Conservation (phyloP, 78 protist species). For the Creolimax fragrantissima region DNA sequence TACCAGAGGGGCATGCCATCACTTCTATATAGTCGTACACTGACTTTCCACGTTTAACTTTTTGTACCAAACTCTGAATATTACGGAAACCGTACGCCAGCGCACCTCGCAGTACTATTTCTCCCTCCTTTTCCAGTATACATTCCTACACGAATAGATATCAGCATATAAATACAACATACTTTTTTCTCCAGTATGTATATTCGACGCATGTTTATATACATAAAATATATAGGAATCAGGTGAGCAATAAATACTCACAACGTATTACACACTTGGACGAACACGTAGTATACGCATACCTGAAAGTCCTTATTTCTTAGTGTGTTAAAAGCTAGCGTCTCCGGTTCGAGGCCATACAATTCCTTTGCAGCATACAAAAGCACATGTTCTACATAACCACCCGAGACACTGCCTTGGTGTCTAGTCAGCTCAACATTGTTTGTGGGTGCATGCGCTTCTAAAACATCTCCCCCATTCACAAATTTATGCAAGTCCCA, state of each 20-base stretch:
- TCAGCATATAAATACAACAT: background rate
- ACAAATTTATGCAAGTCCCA: background rate
- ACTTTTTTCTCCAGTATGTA: background rate
- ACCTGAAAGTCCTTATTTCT: background rate
- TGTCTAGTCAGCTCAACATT: background rate
- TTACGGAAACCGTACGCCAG: slow-evolving; percentile 82
- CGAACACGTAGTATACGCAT: background rate
- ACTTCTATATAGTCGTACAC: slow-evolving; percentile 61
- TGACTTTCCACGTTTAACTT: slow-evolving; percentile 35
- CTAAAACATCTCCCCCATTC: background rate
- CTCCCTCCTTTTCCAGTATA: background rate
- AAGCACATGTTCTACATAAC: slow-evolving; percentile 56
- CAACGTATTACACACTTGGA: background rate
- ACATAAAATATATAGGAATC: background rate
- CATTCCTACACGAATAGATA: background rate
- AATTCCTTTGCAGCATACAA: slow-evolving; percentile 59
- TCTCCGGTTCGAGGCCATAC: slow-evolving; percentile 33
- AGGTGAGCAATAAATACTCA: background rate
- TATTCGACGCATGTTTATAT: background rate
- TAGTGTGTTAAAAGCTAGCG: background rate
- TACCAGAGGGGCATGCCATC: slow-evolving; percentile 79
- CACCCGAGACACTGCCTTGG: slow-evolving; percentile 64
- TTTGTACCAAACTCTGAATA: slow-evolving; percentile 83
- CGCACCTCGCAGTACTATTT: slow-evolving; percentile 33
- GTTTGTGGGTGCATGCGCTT: background rate